Conservation (phyloP, 1,284 basidiomycete genomes). For the Lignosus rhinocerotis region DNA sequence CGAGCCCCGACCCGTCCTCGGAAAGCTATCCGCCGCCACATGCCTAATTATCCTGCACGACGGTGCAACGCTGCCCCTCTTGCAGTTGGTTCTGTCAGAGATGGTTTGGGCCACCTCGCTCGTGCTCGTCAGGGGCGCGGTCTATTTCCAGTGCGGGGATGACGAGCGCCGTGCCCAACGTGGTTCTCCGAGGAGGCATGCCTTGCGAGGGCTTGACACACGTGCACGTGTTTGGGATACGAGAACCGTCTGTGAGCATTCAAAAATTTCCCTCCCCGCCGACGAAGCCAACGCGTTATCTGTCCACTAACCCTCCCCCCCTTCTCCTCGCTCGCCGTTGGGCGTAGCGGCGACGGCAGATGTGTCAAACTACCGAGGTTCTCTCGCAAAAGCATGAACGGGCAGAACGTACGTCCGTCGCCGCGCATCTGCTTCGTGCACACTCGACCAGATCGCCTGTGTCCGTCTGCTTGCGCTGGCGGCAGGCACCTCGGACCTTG, state of each 20-base stretch:
- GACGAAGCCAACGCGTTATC: conserved; percentile 15
- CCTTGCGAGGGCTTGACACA: conserved; percentile 16
- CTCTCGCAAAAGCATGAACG: conserved; percentile 7
- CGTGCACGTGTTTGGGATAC: conserved; percentile 26
- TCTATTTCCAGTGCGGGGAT: conserved; percentile 10
- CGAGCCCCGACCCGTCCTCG: neutral
- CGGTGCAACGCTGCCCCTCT: neutral
- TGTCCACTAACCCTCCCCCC: conserved; percentile 5
- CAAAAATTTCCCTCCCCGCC: conserved; percentile 10
- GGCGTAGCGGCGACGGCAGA: neutral
- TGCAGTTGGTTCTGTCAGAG: neutral
- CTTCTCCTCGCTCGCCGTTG: neutral
- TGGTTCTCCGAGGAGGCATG: conserved; percentile 15
- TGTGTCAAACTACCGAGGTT: conserved; percentile 21
- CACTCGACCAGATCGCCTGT: conserved; percentile 14
- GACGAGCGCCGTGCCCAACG: conserved; percentile 12
- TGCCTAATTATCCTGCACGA: neutral
- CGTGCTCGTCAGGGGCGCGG: conserved; percentile 12
- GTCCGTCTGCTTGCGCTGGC: conserved; percentile 1
- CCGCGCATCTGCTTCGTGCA: conserved; percentile 12
- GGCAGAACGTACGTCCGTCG: conserved; percentile 1
- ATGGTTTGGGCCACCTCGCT: neutral
- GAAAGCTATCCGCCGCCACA: neutral
- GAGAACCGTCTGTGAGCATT: conserved; percentile 10
- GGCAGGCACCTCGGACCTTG: conserved; percentile 15